These are phyloP conservation scores for Xylaria sp. DNA, from an alignment of 2,329 filamentous ascomycete genomes.

Conservation along the genomic window DNA sequence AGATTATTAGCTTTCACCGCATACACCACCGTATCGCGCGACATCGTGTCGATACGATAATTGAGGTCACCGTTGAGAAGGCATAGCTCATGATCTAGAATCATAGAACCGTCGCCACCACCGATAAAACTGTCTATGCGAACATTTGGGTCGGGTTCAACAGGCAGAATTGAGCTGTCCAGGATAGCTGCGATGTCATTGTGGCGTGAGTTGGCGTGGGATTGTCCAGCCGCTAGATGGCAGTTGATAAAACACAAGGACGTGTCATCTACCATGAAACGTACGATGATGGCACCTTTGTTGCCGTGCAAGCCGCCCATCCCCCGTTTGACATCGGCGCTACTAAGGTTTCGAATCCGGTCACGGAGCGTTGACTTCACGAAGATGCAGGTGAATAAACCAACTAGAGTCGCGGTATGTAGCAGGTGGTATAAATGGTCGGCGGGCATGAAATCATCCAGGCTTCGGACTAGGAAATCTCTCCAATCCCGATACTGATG, in stretches of 20 bases:
- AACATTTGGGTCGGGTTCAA: constrained; percentile 72
- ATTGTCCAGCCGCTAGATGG: constrained; percentile 93
- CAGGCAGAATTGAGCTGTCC: constrained; percentile 78
- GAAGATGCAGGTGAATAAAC: constrained; percentile 95
- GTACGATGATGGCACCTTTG: constrained; percentile 90
- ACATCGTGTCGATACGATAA: constrained; percentile 98
- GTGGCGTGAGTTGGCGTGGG: constrained; percentile 88
- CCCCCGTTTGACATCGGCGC: constrained; percentile 89
- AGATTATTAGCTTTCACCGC: constrained; percentile 86
- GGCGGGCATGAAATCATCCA: constrained; percentile 84
- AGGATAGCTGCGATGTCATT: constrained; percentile 92
- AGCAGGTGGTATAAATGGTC: constrained; percentile 84
- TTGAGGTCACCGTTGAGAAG: constrained; percentile 96
- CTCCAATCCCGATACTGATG: constrained; percentile 97
- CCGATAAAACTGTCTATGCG: constrained; percentile 84
- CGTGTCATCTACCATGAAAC: constrained; percentile 93
- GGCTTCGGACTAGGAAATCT: constrained; percentile 82
- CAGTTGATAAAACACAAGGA: constrained; percentile 98
- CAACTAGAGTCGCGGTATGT: constrained; percentile 89
- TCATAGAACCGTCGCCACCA: constrained; percentile 94
- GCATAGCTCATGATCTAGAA: constrained; percentile 97
- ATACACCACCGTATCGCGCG: constrained; percentile 88
- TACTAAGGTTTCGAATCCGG: constrained; percentile 80
- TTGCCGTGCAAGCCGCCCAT: constrained; percentile 97
- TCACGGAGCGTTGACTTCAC: constrained; percentile 82